Evolutionary conservation across 2,329 filamentous ascomycete species (phyloP).

Genomic region (Nemania diffusa): DNA sequence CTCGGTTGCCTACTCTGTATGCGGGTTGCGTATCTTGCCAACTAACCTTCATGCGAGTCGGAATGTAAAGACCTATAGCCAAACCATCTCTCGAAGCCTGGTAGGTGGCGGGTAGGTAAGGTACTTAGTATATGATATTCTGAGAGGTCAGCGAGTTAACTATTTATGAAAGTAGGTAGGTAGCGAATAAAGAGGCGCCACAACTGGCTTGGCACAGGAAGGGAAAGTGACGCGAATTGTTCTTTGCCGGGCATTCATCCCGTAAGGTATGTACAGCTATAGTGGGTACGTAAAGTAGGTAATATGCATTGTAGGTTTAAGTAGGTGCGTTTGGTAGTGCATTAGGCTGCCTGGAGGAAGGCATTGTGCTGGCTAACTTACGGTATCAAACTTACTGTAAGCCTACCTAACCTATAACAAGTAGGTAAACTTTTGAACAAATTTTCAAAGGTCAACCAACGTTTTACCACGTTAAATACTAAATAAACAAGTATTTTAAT

Average conservation of each 20-base stretch:
- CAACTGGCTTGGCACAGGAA: constrained; percentile 24
- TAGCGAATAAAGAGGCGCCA: constrained; percentile 26
- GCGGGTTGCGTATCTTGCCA: constrained; percentile 9
- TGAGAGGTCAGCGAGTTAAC: background rate
- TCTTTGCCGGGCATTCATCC: constrained; percentile 2
- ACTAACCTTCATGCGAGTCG: background rate
- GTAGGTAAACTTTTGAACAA: too few relatives aligned
- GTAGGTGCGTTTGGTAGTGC: too few relatives aligned
- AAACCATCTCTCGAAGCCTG: background rate
- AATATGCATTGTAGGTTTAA: too few relatives aligned
- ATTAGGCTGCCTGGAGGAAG: too few relatives aligned
- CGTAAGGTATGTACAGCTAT: background rate
- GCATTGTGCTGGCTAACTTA: too few relatives aligned
- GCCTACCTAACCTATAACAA: too few relatives aligned
- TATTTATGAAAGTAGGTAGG: constrained; percentile 6
- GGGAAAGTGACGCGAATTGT: constrained; percentile 16
- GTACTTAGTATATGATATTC: background rate
- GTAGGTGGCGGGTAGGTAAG: background rate
- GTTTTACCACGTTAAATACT: too few relatives aligned
- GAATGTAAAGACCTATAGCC: background rate
- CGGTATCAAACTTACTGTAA: too few relatives aligned
- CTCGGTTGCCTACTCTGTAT: background rate
- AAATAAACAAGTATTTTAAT: too few relatives aligned
- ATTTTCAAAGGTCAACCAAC: too few relatives aligned
- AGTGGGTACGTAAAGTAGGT: background rate